Base-by-base conservation (phyloP, 768 basidiomycete species). In the Gelatoporia subvermispora region DNA sequence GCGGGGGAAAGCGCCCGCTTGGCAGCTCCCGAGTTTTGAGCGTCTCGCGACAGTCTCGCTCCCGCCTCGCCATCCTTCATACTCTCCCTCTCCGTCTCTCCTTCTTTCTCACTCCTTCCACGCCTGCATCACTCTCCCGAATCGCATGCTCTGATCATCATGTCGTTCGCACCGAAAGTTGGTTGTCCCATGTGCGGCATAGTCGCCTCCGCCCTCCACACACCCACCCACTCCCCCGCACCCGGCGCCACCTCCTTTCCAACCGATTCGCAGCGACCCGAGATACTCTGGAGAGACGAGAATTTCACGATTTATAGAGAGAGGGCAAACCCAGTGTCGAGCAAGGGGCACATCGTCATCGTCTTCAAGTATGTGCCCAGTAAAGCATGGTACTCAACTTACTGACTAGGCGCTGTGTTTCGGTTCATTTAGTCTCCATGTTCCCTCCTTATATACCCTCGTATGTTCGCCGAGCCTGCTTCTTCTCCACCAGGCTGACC, bases 171-270 rank as follows among this genome's bases (percentile, higher is more conserved):
- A 20, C 71, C 83, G 4, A 84, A 79, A 55, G 68, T 78, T 20
- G 87, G 86, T 47, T 89, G 86, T 63, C 84, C 86, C 11, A 76
- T 88, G 76, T 88, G 87, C 66, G 68, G 84, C 62, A 85, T 87
- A 23, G 82, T 88, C 45, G 67, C 82, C 18, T 68, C 75, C 20
- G 78, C 83, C 10, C 65, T 69, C 11, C 74, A 72, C 41, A 63
- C 70, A 21, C 71, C 72, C 42, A 9, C 49, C 4, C 24, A 47
- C 31, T 45, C 13, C 61, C 68, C 18, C 68, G 71, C 59, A 71
- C 77, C 76, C 4, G 70, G 70, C 38, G 66, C 73, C 0, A 75
- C 76, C 4, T 65, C 71, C 0, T 76, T 77, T 47, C 70, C 77
- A 10, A 58, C 69, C 24, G 20, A 39, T 17, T 73, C 78, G 4